Base-by-base conservation (phyloP, 352 stramenopile species). In the Phytophthora melonis region DNA sequence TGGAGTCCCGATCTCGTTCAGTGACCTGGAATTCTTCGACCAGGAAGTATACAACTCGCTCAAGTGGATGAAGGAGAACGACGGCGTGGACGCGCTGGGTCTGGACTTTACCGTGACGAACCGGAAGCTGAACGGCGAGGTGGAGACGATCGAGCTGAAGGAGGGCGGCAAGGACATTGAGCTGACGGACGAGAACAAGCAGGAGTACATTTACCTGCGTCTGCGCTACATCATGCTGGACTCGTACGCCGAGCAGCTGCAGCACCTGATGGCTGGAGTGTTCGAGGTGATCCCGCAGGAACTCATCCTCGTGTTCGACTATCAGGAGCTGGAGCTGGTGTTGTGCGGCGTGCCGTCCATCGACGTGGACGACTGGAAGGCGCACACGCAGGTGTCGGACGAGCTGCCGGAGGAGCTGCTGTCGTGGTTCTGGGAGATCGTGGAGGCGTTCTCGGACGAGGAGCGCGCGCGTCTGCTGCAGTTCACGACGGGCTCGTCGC, bases 181-280 rank as follows among this genome's bases (percentile, higher is more conserved):
- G 0, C 68, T 97, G n/a, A 96, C 92, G n/a, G 97, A 99, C 71
- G 95, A 98, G 34, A 99, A 99, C 88, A 97, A 99, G 73, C 90
- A 97, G 25, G 94, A 99, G 81, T 99, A 98, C 83, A 88, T 99
- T 18, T 95, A 99, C 65, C 77, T 98, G 61, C 93, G 89, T 47
- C 81, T 99, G 41, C 98, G 97, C 63, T 98, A 99, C 84, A 94
- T 97, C 65, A 90, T 99, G 77, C 84, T 99, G 58, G 97, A 97
- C 69, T 91, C 94, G 50, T 97, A 99, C 55, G 84, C 85, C 14
- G 89, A 97, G 68, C 97, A 99, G 68, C 78, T 99, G 30, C 94
- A 97, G 70, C 96, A 94, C 63, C 59, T 97, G 32, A 93, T 97
- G 82, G 85, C 85, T 36, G 90, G 98, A 19, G 98, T 99, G 68